Percentiles rank a stretch among this genome's conserved stretches.
These are phyloP conservation scores for Jatropha curcas DNA, from an alignment of 345 rosid genomes.

Conservation along the genomic window DNA sequence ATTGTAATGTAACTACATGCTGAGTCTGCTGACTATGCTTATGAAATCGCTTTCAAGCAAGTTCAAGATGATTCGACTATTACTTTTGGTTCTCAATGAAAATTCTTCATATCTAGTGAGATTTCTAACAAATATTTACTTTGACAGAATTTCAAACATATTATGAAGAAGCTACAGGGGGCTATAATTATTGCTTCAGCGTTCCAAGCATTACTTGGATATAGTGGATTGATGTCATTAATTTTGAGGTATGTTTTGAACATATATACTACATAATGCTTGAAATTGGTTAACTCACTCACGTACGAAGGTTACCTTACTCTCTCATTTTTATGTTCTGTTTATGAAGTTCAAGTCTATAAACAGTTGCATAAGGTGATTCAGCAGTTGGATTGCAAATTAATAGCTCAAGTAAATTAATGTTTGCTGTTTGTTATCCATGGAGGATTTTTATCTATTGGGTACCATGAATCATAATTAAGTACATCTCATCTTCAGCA, in stretches of 20 bases:
- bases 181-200: slow-evolving; percentile 85
- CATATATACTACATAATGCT: slow-evolving; percentile 1
- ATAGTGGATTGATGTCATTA: slow-evolving; percentile 82
- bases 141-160: slow-evolving; percentile 87
- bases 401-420: slow-evolving; percentile 1
- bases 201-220: slow-evolving; percentile 85
- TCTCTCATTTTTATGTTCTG: slow-evolving; percentile 7
- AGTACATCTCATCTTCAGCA: not conserved
- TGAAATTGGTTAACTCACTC: not conserved
- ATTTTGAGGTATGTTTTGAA: slow-evolving; percentile 50
- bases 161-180: slow-evolving; percentile 94
- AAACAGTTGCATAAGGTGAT: not conserved
- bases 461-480: not conserved
- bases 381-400: not conserved
- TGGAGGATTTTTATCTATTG: not conserved
- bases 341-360: not conserved
- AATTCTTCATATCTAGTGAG: not conserved
- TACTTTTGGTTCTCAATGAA: not conserved
- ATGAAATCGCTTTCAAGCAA: not conserved
- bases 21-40: not conserved
- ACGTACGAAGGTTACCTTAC: not conserved
- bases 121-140: slow-evolving; percentile 14
- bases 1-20: not conserved
- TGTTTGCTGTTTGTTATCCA: not conserved
- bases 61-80: not conserved